Base-by-base conservation (phyloP, 2,329 filamentous ascomycete genomes). In the Nectriaceae sp. region DNA sequence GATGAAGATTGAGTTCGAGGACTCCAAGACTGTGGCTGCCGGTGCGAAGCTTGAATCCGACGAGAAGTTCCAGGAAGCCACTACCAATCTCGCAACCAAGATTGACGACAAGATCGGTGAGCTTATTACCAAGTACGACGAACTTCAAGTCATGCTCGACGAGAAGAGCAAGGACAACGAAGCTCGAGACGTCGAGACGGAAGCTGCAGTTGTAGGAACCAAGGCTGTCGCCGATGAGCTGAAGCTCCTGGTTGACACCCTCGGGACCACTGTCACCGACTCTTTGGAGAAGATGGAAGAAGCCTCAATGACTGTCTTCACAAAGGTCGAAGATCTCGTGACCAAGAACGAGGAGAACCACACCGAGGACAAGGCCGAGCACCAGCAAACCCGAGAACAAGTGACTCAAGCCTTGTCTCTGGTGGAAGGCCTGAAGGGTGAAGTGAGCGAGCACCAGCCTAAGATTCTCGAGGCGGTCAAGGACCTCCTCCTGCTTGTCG, bases 211-310 rank as follows among this genome's bases (percentile, higher is more conserved):
- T 6, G 77, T 84, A 15, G 82, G 79, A 52, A 93, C 88, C 21
- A 96, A 91, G 70, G 78, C 82, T 4, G 82, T 95, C 44, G 85
- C 90, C 0, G 92, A 97, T 52, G 94, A 97, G 59, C 82, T 97
- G 49, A 93, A 90, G 68, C 74, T 89, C 8, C 83, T 95, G 1
- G 86, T 96, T 47, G 91, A 96, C 59, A 91, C 89, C 0, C 85
- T 97, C 40, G 89, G 90, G 6, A 83, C 84, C 29, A 87, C 85
- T 5, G 84, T 96, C 45, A 89, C 87, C 0, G 90, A 95, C 45
- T 87, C 89, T 1, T 82, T 92, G 47, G 89, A 96, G 63, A 93
- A 91, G 70, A 88, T 93, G 79, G 85, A 90, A 47, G 87, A 90
- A 62, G 90, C 94, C 38, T 93, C 90, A 6, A 90, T 89, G 72